Evolutionary conservation across 2,329 filamentous ascomycete species (phyloP).

Genomic region (Fusarium sterilihyphosum): DNA sequence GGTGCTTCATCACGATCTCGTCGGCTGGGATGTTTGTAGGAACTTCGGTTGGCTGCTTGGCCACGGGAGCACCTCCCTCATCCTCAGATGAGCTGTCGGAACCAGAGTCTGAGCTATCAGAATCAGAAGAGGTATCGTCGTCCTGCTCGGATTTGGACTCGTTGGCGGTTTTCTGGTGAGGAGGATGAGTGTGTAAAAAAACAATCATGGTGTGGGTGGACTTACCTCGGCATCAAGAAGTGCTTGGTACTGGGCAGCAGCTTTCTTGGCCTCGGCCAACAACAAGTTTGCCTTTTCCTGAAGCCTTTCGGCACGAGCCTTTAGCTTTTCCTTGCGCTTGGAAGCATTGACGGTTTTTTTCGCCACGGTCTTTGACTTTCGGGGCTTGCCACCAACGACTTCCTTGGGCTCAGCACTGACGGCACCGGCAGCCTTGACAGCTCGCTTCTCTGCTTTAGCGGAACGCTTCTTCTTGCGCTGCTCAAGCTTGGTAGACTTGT

Average conservation of each 20-base stretch:
- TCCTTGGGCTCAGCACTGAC: slow-evolving; percentile 47
- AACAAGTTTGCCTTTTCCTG: slow-evolving; percentile 49
- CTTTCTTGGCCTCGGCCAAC: slow-evolving; percentile 52
- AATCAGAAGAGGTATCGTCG: slow-evolving; percentile 36
- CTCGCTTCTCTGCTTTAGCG: slow-evolving; percentile 50
- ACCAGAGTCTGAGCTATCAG: slow-evolving; percentile 31
- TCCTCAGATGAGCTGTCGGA: slow-evolving; percentile 34
- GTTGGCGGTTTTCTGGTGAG: slow-evolving; percentile 18
- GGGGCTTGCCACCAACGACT: slow-evolving; percentile 43
- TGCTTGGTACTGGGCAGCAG: slow-evolving; percentile 43
- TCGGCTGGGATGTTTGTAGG: slow-evolving; percentile 40
- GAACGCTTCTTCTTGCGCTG: slow-evolving; percentile 51
- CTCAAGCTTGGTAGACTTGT: slow-evolving; percentile 29
- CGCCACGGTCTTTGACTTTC: slow-evolving; percentile 32
- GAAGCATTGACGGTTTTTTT: slow-evolving; percentile 48
- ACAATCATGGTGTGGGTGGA: not conserved
- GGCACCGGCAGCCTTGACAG: slow-evolving; percentile 47
- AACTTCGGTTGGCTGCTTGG: slow-evolving; percentile 36
- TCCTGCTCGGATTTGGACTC: slow-evolving; percentile 30
- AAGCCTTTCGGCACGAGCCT: slow-evolving; percentile 51
- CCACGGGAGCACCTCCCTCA: slow-evolving; percentile 37
- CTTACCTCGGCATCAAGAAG: slow-evolving; percentile 39
- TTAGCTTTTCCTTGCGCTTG: slow-evolving; percentile 52
- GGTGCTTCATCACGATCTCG: slow-evolving; percentile 47
- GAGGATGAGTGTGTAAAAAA: not conserved